Evolutionary conservation across 352 stramenopile genomes (phyloP), one percentile per base, ranked within the genome.

Genomic region (Phytophthora cryptogea): DNA sequence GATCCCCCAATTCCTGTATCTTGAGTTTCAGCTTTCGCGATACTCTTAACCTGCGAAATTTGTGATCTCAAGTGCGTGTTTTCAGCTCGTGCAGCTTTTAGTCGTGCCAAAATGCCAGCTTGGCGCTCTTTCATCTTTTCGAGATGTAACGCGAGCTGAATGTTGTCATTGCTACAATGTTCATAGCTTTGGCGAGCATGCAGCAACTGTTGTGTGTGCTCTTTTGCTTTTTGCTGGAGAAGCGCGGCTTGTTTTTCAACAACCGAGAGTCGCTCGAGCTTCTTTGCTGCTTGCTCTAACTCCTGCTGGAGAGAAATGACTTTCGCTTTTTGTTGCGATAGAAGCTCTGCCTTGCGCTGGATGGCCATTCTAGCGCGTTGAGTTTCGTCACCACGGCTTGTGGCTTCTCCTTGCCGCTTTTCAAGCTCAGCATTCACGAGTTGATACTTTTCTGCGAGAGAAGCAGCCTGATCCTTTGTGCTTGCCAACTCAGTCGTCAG

Each of bases 271-370:
- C 68, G 46, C 2, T 68, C 52, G 13, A 70, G 32, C 13, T 68
- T 74, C 27, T 70, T 63, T 1, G 33, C 31, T 3, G 49, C 47
- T 16, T 56, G 47, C 8, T 82, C 59, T 9, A 84, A 43, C 9
- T 76, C 70, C 5, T 61, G 46, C 14, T 75, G 57, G 13, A 76
- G 57, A 8, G 45, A 56, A 0, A 66, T 53, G 0, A 59, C 45
- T 36, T 76, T 82, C 0, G 8, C 8, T 45, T 84, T 89, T 35
- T 80, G 74, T n/a, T 69, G 54, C 0, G 44, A 39, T 4, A 87
- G 49, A 14, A 89, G 46, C 28, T 89, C 76, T 4, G 65, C 68
- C 47, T 89, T 89, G 3, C 79, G 72, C 47, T 86, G 72, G 4
- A 80, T 20, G 9, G 76, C 63, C 17, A 64, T 48, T 14, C 74